Base-by-base conservation (phyloP, 2,329 filamentous ascomycete species). In the Colletotrichum sp. region DNA sequence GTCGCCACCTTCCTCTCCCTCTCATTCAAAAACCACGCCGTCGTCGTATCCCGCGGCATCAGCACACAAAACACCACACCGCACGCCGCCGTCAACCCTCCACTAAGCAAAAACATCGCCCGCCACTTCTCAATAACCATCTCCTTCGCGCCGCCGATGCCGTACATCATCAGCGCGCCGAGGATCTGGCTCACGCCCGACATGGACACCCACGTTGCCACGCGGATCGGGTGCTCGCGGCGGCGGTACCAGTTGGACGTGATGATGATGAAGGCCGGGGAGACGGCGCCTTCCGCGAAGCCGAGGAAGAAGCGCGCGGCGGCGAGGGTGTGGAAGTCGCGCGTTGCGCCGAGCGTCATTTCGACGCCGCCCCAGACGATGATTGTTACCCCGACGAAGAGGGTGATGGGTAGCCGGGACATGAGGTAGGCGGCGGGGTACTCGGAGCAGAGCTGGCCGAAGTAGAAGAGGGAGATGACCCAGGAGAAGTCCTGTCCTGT, bases 201-300 rank as follows among this genome's bases (percentile, higher is more conserved):
- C 77, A 82, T 82, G 38, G 78, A 80, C 18, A 82, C 76, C 82
- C 82, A 83, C 5, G 78, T 73, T 1, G 82, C 80, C 2, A 80
- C 77, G 48, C 83, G 80, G 26, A 81, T 76, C 9, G 81, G 78
- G 32, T 84, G 82, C 62, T 84, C 82, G 24, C 77, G 75, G 9
- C 76, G 77, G 9, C 77, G 78, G 68, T 83, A 84, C 81, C 80
- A 84, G 52, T 79, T 80, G 16, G 79, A 80, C 3, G 81, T 84
- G 58, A 83, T 80, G 58, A 81, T 80, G 36, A 84, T 78, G 68
- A 83, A 84, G 21, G 81, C 81, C 3, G 82, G 82, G 2, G 81
- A 82, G 1, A 83, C 81, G 7, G 80, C 79, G 26, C 79, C 81
- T 48, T 84, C 82, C 24, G 78, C 67, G 38, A 83, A 79, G 3